Evolutionary conservation across 306 rosid genomes (phyloP).

Genomic region (Dryas drummondii): DNA sequence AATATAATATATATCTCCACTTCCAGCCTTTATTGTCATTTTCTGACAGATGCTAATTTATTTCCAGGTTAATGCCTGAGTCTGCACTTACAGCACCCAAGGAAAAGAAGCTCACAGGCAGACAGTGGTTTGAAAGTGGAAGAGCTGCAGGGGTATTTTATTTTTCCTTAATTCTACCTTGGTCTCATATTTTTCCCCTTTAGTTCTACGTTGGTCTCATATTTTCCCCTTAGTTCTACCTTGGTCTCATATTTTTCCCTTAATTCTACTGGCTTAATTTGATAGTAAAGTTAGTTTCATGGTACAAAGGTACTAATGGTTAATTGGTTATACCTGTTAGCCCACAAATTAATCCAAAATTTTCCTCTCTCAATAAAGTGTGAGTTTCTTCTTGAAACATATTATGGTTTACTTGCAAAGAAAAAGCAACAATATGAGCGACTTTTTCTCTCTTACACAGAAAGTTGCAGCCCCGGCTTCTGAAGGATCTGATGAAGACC

Average conservation of each 20-base stretch:
- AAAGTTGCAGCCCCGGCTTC: slow-evolving; percentile 58
- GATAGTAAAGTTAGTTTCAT: slow-evolving; percentile 4
- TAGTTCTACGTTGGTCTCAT: neutral
- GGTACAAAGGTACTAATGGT: neutral
- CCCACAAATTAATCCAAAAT: neutral
- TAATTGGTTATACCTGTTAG: neutral
- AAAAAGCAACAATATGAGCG: neutral
- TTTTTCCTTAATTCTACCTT: slow-evolving; percentile 6
- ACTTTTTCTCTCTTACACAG: slow-evolving; percentile 36
- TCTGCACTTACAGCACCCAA: slow-evolving; percentile 79
- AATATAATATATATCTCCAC: neutral
- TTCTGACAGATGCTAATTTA: slow-evolving; percentile 15
- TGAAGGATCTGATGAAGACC: slow-evolving; percentile 71
- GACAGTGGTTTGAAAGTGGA: slow-evolving; percentile 99
- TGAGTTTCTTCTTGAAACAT: neutral
- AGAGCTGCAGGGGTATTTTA: slow-evolving; percentile 58
- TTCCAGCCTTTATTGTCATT: neutral
- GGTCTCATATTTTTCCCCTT: neutral
- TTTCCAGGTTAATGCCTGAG: slow-evolving; percentile 94
- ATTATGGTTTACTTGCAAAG: neutral
- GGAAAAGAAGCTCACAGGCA: slow-evolving; percentile 89
- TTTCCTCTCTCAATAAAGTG: neutral
- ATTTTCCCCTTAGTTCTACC: neutral
- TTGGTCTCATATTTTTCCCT: slow-evolving; percentile 5
- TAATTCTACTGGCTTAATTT: neutral